Evolutionary conservation across 495 filamentous ascomycete species (phyloP).

Genomic region (Annulohypoxylon maeteangense): DNA sequence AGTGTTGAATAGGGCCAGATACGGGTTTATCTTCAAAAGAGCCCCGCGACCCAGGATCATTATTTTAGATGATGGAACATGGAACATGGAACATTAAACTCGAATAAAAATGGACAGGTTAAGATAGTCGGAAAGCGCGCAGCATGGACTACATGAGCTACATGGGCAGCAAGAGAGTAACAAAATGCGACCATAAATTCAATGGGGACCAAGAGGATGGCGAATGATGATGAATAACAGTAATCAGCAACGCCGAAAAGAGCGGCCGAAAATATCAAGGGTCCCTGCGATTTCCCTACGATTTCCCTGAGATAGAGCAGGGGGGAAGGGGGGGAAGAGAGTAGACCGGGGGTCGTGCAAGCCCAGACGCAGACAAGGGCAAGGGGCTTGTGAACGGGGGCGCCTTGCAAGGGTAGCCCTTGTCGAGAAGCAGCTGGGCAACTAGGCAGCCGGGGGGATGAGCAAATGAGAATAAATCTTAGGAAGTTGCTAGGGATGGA

Average conservation of each 20-base stretch:
- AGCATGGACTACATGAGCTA: slow-evolving; percentile 13
- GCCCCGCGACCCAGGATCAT: slow-evolving; percentile 37
- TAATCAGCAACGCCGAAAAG: slow-evolving; percentile 45
- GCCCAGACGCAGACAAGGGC: slow-evolving; percentile 43
- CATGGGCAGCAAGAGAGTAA: slow-evolving; percentile 32
- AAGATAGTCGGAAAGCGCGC: slow-evolving; percentile 44
- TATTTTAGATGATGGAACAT: slow-evolving; percentile 22
- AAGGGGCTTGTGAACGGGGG: slow-evolving; percentile 33
- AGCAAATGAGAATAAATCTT: slow-evolving; percentile 21
- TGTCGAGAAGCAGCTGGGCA: slow-evolving; percentile 26
- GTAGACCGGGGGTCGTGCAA: slow-evolving; percentile 38
- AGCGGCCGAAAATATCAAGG: slow-evolving; percentile 42
- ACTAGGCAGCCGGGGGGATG: slow-evolving; percentile 16
- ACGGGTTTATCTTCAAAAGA: slow-evolving; percentile 41
- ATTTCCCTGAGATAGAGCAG: slow-evolving; percentile 18
- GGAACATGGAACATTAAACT: not conserved
- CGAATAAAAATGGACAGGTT: slow-evolving; percentile 27
- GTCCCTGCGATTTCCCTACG: slow-evolving; percentile 31
- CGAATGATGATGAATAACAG: slow-evolving; percentile 44
- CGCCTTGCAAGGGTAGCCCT: slow-evolving; percentile 20
- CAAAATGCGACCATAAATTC: slow-evolving; percentile 44
- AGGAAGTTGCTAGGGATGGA: slow-evolving; percentile 15
- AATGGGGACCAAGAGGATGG: slow-evolving; percentile 35
- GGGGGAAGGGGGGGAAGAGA: slow-evolving; percentile 26
- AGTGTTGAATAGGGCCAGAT: slow-evolving; percentile 44